A percentile compares a stretch with the other conserved stretches of the same genome.
These are phyloP conservation scores for Cutaneotrichosporon dermatis DNA, from an alignment of 1,284 basidiomycete species.

Conservation along the genomic window DNA sequence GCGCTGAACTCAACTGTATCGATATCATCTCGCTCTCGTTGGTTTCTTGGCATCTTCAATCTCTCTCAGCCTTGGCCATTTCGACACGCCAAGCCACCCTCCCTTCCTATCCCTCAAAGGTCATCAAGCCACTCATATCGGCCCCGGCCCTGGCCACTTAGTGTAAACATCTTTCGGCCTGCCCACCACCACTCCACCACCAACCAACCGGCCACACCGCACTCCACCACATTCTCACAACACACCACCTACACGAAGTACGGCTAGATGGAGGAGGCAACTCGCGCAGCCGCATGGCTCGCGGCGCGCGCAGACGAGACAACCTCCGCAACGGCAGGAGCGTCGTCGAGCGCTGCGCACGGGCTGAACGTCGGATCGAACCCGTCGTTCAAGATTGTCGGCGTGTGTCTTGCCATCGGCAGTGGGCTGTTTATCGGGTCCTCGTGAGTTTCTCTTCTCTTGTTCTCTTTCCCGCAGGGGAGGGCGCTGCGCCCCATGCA, in stretches of 20 bases:
- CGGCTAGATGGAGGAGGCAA: neutral
- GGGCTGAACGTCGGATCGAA: conserved; percentile 12
- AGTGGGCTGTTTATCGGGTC: conserved; percentile 87
- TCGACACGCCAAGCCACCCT: too few species aligned
- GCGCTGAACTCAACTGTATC: too few species aligned
- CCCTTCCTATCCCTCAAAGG: too few species aligned
- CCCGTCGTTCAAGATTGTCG: conserved; percentile 52
- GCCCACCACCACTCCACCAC: neutral
- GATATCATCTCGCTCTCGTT: too few species aligned
- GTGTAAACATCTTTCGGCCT: neutral
- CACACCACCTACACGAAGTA: neutral
- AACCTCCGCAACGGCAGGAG: neutral
- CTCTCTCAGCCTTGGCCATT: too few species aligned
- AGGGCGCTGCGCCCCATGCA: too few species aligned
- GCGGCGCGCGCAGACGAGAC: neutral
- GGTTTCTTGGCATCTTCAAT: too few species aligned
- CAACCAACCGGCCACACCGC: neutral
- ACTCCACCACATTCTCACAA: neutral
- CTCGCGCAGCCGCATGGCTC: neutral
- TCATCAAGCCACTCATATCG: too few species aligned
- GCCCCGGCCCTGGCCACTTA: too few species aligned
- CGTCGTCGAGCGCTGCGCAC: neutral
- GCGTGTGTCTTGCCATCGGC: conserved; percentile 70
- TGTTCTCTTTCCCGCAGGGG: too few species aligned
- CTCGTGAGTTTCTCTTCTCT: conserved; percentile 55